These are phyloP conservation scores for Aspergillus sp. DNA, from an alignment of 2,329 filamentous ascomycete genomes.

Conservation along the genomic window DNA sequence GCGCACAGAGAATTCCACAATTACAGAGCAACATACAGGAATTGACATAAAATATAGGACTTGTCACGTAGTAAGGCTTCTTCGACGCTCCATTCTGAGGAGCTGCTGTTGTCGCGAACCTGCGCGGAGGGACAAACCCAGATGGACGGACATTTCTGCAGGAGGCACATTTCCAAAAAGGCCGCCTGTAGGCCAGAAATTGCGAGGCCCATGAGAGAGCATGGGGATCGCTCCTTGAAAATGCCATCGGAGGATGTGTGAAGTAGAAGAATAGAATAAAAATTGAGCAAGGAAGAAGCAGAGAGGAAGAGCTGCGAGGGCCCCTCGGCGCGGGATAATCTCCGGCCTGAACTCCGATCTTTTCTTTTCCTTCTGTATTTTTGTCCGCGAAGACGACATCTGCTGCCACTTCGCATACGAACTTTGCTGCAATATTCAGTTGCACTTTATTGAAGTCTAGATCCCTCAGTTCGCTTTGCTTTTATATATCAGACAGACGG, in stretches of 20 bases:
- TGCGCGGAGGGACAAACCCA: slow-evolving; percentile 14
- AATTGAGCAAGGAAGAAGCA: background rate
- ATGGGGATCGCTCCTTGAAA: slow-evolving; percentile 21
- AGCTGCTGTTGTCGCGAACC: slow-evolving; percentile 22
- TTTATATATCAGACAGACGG: background rate
- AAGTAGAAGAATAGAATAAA: too few relatives aligned
- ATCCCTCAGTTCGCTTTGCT: background rate
- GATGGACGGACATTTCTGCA: slow-evolving; percentile 17
- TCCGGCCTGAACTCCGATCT: slow-evolving; percentile 27
- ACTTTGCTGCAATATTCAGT: background rate
- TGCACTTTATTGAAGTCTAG: too few relatives aligned
- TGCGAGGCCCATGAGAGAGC: slow-evolving; percentile 24
- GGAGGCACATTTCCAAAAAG: slow-evolving; percentile 24
- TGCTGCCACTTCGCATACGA: background rate
- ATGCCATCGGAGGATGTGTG: slow-evolving; percentile 15
- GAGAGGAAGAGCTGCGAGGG: slow-evolving; percentile 8
- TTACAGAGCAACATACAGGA: slow-evolving; percentile 49
- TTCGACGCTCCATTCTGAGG: slow-evolving; percentile 14
- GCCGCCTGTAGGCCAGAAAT: slow-evolving; percentile 13
- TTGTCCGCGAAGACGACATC: background rate
- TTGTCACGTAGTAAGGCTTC: slow-evolving; percentile 93
- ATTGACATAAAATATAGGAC: slow-evolving; percentile 99
- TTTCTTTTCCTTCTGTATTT: background rate
- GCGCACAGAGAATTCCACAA: background rate
- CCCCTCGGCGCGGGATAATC: slow-evolving; percentile 20